Percentiles rank a stretch among this genome's conserved stretches.
Evolutionary conservation across 306 rosid genomes (phyloP).

Genomic region (Coriaria nepalensis): DNA sequence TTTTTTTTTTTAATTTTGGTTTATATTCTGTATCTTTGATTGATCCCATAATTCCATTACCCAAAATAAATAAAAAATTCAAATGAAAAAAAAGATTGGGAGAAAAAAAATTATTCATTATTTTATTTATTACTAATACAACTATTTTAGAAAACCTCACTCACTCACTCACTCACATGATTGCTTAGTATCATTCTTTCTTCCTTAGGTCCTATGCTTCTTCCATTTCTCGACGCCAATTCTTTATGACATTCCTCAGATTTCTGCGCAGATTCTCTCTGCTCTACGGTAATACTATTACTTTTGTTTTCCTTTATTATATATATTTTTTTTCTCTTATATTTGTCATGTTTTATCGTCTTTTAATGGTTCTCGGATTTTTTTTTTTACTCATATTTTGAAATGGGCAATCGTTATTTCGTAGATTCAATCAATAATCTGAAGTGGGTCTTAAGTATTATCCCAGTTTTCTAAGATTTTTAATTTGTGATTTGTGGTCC

Average conservation of each 20-base stretch:
- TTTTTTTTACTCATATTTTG: neutral
- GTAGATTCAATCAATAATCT: neutral
- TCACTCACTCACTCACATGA: no score
- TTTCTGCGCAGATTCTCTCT: constrained; percentile 13
- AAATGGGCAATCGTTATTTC: constrained; percentile 7
- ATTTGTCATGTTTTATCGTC: neutral
- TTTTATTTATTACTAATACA: no score
- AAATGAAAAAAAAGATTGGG: no score
- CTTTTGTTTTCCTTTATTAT: constrained; percentile 4
- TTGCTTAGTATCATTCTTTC: constrained; percentile 1
- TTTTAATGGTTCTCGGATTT: constrained; percentile 2
- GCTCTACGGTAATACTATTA: constrained; percentile 1
- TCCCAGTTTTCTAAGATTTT: constrained; percentile 7
- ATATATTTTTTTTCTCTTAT: neutral
- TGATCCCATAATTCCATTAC: no score
- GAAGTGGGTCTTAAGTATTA: constrained; percentile 18
- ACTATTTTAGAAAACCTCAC: no score
- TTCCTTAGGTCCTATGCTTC: constrained; percentile 28
- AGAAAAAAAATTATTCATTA: no score
- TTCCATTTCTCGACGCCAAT: constrained; percentile 4
- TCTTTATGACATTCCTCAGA: constrained; percentile 33
- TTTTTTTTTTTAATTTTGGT: no score
- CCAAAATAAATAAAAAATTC: no score
- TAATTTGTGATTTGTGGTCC: constrained; percentile 10
- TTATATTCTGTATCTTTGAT: no score